phyloP scores from a whole-genome alignment of 2,329 filamentous ascomycete genomes.

The Coniella lustricola region DNA sequence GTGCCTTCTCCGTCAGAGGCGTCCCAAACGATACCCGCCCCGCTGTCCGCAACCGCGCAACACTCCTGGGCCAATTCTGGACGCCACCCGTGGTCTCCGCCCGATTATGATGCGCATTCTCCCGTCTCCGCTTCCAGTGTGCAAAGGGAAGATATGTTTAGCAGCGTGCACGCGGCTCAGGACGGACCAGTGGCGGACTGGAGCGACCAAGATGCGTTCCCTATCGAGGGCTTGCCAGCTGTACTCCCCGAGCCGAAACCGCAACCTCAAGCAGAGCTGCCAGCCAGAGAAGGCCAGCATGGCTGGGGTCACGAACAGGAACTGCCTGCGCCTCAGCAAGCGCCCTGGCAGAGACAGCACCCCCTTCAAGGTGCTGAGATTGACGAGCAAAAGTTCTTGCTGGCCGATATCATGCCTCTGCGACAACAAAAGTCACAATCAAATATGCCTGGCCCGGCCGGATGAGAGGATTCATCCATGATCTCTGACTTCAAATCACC shows the following conservation, averaged over 20 bases:
- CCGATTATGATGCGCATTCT: slow-evolving; percentile 12
- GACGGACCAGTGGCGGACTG: background rate
- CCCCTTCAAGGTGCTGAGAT: slow-evolving; percentile 12
- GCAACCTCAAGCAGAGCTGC: slow-evolving; percentile 13
- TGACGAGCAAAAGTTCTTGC: slow-evolving; percentile 14
- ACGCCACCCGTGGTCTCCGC: slow-evolving; percentile 15
- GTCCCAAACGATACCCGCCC: background rate
- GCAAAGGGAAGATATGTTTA: slow-evolving; percentile 8
- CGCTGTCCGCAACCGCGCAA: background rate
- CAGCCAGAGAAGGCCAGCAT: slow-evolving; percentile 8
- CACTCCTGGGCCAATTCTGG: slow-evolving; percentile 8
- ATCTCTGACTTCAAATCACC: too few relatives aligned
- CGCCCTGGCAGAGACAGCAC: slow-evolving; percentile 5
- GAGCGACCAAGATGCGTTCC: background rate
- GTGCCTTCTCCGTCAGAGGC: slow-evolving; percentile 1
- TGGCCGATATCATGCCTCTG: slow-evolving; percentile 11
- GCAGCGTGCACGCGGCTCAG: background rate
- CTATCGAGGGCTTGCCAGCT: slow-evolving; percentile 10
- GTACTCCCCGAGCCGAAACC: slow-evolving; percentile 11
- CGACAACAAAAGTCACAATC: slow-evolving; percentile 6
- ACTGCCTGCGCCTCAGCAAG: slow-evolving; percentile 13
- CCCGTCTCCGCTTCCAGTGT: slow-evolving; percentile 10
- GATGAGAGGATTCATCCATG: too few relatives aligned
- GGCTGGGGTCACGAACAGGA: slow-evolving; percentile 14
- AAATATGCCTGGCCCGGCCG: slow-evolving; percentile 2